These are phyloP conservation scores for Pholiota adiposa DNA, from an alignment of 1,284 basidiomycete species.

Conservation along the genomic window DNA sequence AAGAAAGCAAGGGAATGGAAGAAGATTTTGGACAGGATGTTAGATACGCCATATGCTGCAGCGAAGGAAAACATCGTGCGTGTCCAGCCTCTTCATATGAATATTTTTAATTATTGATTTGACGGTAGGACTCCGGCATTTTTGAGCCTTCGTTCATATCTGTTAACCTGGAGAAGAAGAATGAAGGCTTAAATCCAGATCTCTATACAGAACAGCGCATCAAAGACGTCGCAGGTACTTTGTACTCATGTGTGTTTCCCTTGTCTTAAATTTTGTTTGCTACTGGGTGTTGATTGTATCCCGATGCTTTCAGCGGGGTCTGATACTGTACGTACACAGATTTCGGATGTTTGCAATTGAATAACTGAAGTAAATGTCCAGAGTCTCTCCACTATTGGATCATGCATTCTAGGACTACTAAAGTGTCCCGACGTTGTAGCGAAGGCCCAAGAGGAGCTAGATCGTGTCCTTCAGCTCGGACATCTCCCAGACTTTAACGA, in stretches of 20 bases:
- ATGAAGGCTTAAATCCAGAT: not conserved
- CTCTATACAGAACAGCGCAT: not conserved
- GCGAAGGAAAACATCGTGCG: conserved; percentile 20
- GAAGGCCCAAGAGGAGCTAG: conserved; percentile 10
- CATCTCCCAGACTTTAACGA: conserved; percentile 11
- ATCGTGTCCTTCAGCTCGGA: not conserved
- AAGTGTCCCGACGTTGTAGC: too few relatives aligned
- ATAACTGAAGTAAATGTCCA: too few relatives aligned
- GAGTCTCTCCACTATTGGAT: too few relatives aligned
- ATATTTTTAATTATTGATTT: not conserved
- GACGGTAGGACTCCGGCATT: not conserved
- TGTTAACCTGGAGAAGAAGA: not conserved
- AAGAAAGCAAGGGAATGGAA: conserved; percentile 32
- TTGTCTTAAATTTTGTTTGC: too few relatives aligned
- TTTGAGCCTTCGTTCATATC: not conserved
- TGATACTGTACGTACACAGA: not conserved
- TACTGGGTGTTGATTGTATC: too few relatives aligned
- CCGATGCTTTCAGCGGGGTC: not conserved
- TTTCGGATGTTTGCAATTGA: too few relatives aligned
- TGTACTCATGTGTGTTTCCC: not conserved
- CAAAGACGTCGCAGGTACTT: not conserved
- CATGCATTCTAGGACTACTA: too few relatives aligned
- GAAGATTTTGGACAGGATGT: conserved; percentile 18
- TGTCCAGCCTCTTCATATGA: not conserved
- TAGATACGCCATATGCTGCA: conserved; percentile 22